Percentiles rank a stretch among this genome's conserved stretches.
phyloP scores from a whole-genome alignment of 2,329 filamentous ascomycete genomes.

The Penicillium aurantiogriseum region DNA sequence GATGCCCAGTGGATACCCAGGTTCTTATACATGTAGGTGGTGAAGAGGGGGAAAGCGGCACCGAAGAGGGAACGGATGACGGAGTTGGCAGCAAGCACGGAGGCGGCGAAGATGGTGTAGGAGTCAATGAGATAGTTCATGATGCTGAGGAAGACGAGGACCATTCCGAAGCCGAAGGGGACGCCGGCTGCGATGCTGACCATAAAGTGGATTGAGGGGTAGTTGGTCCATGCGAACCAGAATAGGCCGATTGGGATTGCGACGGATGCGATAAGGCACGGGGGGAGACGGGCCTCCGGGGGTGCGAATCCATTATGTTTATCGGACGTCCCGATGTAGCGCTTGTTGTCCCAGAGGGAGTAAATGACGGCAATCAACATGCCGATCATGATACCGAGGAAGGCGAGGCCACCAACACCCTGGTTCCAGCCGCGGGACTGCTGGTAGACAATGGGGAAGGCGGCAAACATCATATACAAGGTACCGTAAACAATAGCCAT shows the following conservation, averaged over 20 bases:
- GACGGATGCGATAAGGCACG: constrained; percentile 26
- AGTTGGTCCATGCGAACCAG: constrained; percentile 37
- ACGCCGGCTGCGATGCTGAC: constrained; percentile 26
- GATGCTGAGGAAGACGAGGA: constrained; percentile 26
- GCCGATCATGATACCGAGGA: constrained; percentile 35
- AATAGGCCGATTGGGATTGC: constrained; percentile 31
- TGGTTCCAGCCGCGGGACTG: constrained; percentile 30
- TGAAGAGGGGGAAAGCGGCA: constrained; percentile 30
- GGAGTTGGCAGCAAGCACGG: constrained; percentile 27
- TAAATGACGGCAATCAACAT: constrained; percentile 28
- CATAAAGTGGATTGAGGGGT: constrained; percentile 26
- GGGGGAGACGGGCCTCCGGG: constrained; percentile 30
- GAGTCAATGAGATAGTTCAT: constrained; percentile 31
- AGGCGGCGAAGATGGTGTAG: constrained; percentile 30
- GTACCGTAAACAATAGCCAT: constrained; percentile 33
- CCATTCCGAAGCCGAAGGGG: constrained; percentile 29
- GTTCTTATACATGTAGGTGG: constrained; percentile 27
- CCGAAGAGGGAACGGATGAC: constrained; percentile 28
- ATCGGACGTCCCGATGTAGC: constrained; percentile 21
- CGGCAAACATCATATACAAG: constrained; percentile 33
- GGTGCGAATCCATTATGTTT: constrained; percentile 24
- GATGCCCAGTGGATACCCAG: constrained; percentile 30
- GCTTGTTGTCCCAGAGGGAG: constrained; percentile 28
- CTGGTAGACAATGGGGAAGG: constrained; percentile 34
- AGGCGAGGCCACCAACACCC: constrained; percentile 28